Evolutionary conservation across 2,329 filamentous ascomycete genomes (phyloP).

Genomic region (Xylaria sp.): DNA sequence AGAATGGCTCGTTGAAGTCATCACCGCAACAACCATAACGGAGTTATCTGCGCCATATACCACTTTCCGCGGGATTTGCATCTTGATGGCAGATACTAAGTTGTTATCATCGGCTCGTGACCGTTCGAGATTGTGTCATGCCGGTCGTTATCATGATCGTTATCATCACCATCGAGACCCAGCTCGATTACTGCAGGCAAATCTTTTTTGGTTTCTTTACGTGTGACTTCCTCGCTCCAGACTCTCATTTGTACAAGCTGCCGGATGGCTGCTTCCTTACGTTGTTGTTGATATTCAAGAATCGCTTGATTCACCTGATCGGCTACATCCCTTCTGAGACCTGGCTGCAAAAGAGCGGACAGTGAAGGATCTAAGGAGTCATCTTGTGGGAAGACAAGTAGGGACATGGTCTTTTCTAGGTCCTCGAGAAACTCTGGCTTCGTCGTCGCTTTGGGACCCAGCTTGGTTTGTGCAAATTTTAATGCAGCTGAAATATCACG

Average conservation of each 20-base stretch:
- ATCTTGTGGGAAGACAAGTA: conserved; percentile 85
- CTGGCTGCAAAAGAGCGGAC: conserved; percentile 79
- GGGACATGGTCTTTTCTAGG: conserved; percentile 90
- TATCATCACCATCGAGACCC: conserved; percentile 51
- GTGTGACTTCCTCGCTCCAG: conserved; percentile 80
- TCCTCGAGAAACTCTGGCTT: conserved; percentile 85
- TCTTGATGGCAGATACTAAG: conserved; percentile 47
- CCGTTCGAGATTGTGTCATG: conserved; percentile 53
- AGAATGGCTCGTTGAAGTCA: neutral
- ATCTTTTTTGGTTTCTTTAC: conserved; percentile 54
- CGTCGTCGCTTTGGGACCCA: conserved; percentile 86
- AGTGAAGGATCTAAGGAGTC: conserved; percentile 82
- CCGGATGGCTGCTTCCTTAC: conserved; percentile 83
- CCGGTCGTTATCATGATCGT: conserved; percentile 23
- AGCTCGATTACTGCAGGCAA: conserved; percentile 56
- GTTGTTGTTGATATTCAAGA: conserved; percentile 75
- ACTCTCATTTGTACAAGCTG: conserved; percentile 83
- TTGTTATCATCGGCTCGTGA: conserved; percentile 63
- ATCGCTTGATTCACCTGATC: conserved; percentile 91
- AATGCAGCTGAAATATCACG: conserved; percentile 83
- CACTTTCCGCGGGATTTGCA: neutral
- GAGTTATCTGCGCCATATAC: neutral
- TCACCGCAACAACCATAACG: neutral
- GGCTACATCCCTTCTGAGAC: conserved; percentile 84
- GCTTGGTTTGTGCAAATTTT: conserved; percentile 85